Evolutionary conservation across 768 basidiomycete genomes (phyloP).

Genomic region (Serendipita indica): DNA sequence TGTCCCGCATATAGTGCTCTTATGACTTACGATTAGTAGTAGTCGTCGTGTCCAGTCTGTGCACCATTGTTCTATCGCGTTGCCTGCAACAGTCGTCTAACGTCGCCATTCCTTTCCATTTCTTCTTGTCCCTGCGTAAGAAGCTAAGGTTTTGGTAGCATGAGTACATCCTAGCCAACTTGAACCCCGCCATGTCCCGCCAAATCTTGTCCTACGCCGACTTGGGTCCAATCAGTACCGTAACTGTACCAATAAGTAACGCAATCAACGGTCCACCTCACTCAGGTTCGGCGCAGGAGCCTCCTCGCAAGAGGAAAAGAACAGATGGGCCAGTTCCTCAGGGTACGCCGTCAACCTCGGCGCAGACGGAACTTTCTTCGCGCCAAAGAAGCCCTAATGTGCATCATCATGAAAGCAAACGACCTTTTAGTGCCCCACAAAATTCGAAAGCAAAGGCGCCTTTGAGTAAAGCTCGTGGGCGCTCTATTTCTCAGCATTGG

Average conservation of each 20-base stretch:
- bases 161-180: too few relatives aligned
- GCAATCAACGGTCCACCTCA: not conserved
- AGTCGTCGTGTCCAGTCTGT: too few relatives aligned
- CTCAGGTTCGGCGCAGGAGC: not conserved
- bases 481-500: not conserved
- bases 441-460: too few relatives aligned
- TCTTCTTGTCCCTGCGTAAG: too few relatives aligned
- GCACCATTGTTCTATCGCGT: too few relatives aligned
- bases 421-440: too few relatives aligned
- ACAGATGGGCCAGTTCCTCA: not conserved
- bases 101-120: too few relatives aligned
- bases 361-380: not conserved
- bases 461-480: not conserved
- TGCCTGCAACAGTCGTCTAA: too few relatives aligned
- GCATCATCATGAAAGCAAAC: not conserved
- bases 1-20: too few relatives aligned
- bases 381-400: not conserved
- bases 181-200: not conserved
- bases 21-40: too few relatives aligned
- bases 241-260: not conserved
- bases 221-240: conserved; percentile 1
- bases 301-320: not conserved
- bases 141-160: too few relatives aligned
- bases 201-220: conserved; percentile 7
- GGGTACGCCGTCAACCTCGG: not conserved